phyloP scores from a whole-genome alignment of 2,329 filamentous ascomycete species.

The Aureobasidium subglaciale region DNA sequence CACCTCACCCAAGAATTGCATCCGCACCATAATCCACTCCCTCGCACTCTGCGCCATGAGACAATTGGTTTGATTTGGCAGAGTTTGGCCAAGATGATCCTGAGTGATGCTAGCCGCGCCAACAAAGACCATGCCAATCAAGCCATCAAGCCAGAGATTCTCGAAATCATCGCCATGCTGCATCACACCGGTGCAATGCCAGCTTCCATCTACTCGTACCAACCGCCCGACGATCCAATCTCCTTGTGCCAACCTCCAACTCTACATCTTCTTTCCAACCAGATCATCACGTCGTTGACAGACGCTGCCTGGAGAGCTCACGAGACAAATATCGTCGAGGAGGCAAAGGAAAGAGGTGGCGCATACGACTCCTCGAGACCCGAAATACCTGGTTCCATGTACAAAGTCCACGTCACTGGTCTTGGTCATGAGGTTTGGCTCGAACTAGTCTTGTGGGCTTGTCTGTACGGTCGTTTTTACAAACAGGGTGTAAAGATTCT shows the following conservation, averaged over 20 bases:
- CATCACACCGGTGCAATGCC: conserved; percentile 43
- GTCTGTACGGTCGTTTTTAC: conserved; percentile 42
- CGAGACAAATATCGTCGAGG: conserved; percentile 29
- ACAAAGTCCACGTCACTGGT: conserved; percentile 34
- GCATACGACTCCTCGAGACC: conserved; percentile 34
- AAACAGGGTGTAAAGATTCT: conserved; percentile 37
- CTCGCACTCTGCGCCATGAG: conserved; percentile 22
- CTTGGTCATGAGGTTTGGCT: conserved; percentile 43
- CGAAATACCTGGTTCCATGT: conserved; percentile 38
- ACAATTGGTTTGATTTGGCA: conserved; percentile 41
- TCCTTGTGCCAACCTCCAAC: conserved; percentile 42
- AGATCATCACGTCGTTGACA: conserved; percentile 43
- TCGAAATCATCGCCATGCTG: conserved; percentile 42
- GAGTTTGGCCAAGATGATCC: conserved; percentile 40
- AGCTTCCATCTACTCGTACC: conserved; percentile 37
- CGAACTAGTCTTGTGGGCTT: conserved; percentile 47
- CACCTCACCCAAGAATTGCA: conserved; percentile 20
- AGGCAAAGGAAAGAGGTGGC: conserved; percentile 28
- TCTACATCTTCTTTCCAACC: conserved; percentile 40
- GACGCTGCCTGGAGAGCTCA: conserved; percentile 45
- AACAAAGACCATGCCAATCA: conserved; percentile 17
- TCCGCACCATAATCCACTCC: not conserved
- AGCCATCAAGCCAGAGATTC: conserved; percentile 36
- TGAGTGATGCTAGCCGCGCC: conserved; percentile 25
- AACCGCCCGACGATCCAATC: conserved; percentile 27